phyloP scores from a whole-genome alignment of 805 yeast species.

The Debaryomyces prosopidis region DNA sequence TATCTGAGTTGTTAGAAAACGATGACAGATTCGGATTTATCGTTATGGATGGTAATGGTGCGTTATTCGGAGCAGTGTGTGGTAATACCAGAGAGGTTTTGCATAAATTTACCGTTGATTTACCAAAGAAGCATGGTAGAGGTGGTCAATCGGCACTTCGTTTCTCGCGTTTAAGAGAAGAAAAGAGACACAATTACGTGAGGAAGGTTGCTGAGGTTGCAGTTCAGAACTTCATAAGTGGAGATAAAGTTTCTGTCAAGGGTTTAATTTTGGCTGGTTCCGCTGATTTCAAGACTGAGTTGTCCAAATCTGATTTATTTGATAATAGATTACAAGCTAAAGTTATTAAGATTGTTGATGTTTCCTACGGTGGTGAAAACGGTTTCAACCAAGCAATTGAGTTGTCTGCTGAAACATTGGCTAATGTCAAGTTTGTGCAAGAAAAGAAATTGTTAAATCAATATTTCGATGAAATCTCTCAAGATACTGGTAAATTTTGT shows the following conservation, averaged over 20 bases:
- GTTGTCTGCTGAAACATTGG: conserved; percentile 92
- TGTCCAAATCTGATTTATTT: conserved; percentile 88
- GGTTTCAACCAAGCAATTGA: conserved; percentile 99
- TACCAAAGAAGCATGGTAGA: conserved; percentile 99
- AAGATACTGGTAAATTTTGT: conserved; percentile 96
- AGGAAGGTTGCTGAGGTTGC: conserved; percentile 98
- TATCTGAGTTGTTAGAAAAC: conserved; percentile 88
- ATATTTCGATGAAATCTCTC: conserved; percentile 96
- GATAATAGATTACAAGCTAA: conserved; percentile 86
- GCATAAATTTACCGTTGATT: conserved; percentile 92
- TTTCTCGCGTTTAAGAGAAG: conserved; percentile 98
- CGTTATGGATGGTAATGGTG: conserved; percentile 99
- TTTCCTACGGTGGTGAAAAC: conserved; percentile 98
- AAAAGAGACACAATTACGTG: conserved; percentile 97
- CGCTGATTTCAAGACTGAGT: conserved; percentile 97
- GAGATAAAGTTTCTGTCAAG: conserved; percentile 89
- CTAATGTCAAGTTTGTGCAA: conserved; percentile 96
- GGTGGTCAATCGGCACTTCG: conserved; percentile 99
- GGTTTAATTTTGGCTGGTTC: conserved; percentile 98
- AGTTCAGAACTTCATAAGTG: conserved; percentile 93
- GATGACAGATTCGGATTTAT: conserved; percentile 98
- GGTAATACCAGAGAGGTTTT: conserved; percentile 97
- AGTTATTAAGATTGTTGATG: conserved; percentile 90
- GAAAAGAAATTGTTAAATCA: conserved; percentile 91
- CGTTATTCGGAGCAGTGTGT: conserved; percentile 89